phyloP scores from a whole-genome alignment of 306 rosid genomes.

The Citrullus mucosospermus region DNA sequence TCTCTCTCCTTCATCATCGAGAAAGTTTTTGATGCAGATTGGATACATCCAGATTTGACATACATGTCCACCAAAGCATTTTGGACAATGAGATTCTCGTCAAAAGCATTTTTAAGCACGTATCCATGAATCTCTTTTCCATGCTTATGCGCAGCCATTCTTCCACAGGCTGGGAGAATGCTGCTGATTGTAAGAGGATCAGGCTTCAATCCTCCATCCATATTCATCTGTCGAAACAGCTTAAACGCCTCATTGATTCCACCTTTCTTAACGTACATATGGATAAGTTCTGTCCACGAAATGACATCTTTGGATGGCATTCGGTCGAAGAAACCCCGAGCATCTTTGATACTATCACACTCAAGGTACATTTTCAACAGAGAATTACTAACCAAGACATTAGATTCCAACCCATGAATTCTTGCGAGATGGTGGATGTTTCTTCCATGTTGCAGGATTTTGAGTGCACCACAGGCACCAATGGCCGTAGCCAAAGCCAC shows the following conservation, averaged over 20 bases:
- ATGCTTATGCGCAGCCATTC: constrained; percentile 39
- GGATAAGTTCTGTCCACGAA: constrained; percentile 50
- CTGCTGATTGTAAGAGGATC: constrained; percentile 33
- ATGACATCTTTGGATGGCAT: constrained; percentile 43
- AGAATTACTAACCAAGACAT: constrained; percentile 43
- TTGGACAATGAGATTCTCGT: constrained; percentile 30
- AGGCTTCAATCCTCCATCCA: constrained; percentile 28
- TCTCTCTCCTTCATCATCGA: constrained; percentile 29
- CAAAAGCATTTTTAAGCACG: constrained; percentile 33
- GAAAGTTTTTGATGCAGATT: constrained; percentile 37
- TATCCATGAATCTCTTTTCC: constrained; percentile 61
- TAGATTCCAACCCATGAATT: constrained; percentile 34
- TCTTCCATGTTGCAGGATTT: constrained; percentile 31
- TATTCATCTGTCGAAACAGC: constrained; percentile 40
- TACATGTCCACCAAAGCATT: constrained; percentile 66
- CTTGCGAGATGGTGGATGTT: constrained; percentile 32
- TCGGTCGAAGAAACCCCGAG: constrained; percentile 27
- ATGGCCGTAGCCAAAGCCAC: constrained; percentile 46
- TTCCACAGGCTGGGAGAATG: constrained; percentile 63
- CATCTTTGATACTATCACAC: constrained; percentile 33
- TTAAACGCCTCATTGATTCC: constrained; percentile 51
- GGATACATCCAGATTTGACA: constrained; percentile 47
- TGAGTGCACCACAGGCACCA: constrained; percentile 31
- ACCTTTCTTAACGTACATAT: constrained; percentile 41
- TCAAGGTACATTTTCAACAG: constrained; percentile 59